phyloP scores from a whole-genome alignment of 2,329 filamentous ascomycete genomes.

The Trichothecium roseum region DNA sequence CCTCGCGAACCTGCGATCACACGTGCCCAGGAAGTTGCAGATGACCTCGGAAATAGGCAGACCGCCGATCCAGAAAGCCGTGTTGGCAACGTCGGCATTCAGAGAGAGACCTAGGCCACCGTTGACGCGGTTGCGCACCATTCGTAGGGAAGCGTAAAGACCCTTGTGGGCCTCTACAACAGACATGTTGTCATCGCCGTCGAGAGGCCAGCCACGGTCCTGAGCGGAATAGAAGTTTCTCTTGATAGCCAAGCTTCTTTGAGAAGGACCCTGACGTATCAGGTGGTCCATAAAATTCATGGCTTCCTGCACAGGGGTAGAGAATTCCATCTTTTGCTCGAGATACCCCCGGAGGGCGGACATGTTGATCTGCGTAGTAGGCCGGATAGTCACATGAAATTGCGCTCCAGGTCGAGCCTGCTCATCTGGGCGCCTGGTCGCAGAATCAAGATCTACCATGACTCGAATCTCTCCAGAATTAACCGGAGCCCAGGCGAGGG shows the following conservation, averaged over 20 bases:
- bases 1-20: slow-evolving; percentile 17
- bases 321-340: slow-evolving; percentile 45
- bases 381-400: slow-evolving; percentile 52
- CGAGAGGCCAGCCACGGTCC: slow-evolving; percentile 42
- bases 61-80: slow-evolving; percentile 64
- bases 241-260: slow-evolving; percentile 60
- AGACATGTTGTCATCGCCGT: slow-evolving; percentile 24
- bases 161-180: slow-evolving; percentile 75
- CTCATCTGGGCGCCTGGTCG: background rate
- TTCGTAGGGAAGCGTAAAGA: slow-evolving; percentile 74
- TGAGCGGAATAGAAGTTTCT: slow-evolving; percentile 66
- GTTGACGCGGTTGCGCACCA: slow-evolving; percentile 45
- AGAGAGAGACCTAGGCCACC: slow-evolving; percentile 57
- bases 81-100: slow-evolving; percentile 87
- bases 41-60: slow-evolving; percentile 27
- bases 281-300: slow-evolving; percentile 89
- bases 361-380: slow-evolving; percentile 61
- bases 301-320: slow-evolving; percentile 61
- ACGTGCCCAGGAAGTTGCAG: slow-evolving; percentile 20
- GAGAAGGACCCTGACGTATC: slow-evolving; percentile 67
- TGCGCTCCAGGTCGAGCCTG: slow-evolving; percentile 5
- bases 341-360: slow-evolving; percentile 57
- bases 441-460: slow-evolving; percentile 58
- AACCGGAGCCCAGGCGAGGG: slow-evolving; percentile 63
- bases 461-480: slow-evolving; percentile 41